Conservation (phyloP, 805 yeast genomes). For the Blastobotrys americana region DNA sequence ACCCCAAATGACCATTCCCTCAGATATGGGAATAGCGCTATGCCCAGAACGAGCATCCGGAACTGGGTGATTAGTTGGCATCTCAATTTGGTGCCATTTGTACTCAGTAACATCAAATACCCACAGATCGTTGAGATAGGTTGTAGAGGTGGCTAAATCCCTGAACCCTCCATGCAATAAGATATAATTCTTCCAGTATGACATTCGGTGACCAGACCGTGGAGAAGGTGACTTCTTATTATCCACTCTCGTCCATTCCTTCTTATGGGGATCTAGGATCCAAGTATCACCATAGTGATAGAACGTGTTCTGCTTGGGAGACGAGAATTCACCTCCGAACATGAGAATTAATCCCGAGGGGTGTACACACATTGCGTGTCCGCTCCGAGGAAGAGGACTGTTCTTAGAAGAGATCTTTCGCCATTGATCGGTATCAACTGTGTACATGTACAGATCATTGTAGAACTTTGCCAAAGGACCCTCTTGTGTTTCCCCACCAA, state of each 20-base stretch:
- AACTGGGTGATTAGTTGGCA: conserved; percentile 67
- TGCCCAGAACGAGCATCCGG: conserved; percentile 96
- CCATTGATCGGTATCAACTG: conserved; percentile 78
- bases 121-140: conserved; percentile 85
- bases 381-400: conserved; percentile 85
- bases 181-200: conserved; percentile 86
- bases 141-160: conserved; percentile 76
- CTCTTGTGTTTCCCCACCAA: conserved; percentile 79
- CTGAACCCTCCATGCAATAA: conserved; percentile 88
- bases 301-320: conserved; percentile 91
- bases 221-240: conserved; percentile 63
- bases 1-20: conserved; percentile 83
- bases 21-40: conserved; percentile 66
- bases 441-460: conserved; percentile 71
- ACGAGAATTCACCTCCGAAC: conserved; percentile 96
- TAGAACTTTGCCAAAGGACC: conserved; percentile 52
- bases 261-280: conserved; percentile 75
- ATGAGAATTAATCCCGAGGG: conserved; percentile 79
- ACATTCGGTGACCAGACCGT: conserved; percentile 86
- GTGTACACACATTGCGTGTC: conserved; percentile 90
- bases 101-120: conserved; percentile 81
- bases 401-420: conserved; percentile 70
- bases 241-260: conserved; percentile 88
- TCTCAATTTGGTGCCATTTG: conserved; percentile 86
- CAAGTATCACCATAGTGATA: conserved; percentile 96